Evolutionary conservation across 2,329 filamentous ascomycete species (phyloP).

Genomic region (Pestalotiopsis fici): DNA sequence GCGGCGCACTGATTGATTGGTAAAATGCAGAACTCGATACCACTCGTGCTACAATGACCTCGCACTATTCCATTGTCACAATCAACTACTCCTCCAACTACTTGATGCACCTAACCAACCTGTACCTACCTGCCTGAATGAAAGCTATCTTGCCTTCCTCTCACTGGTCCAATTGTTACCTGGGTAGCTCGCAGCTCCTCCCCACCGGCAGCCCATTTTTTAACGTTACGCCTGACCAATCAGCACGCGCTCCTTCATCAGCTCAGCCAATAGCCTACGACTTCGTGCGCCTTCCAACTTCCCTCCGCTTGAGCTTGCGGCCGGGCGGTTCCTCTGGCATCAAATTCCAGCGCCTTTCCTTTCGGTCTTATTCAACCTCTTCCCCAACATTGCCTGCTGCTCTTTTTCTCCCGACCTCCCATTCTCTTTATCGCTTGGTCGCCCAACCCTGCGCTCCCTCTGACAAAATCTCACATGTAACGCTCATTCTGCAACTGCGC

Average conservation of each 20-base stretch:
- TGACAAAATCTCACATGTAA: not conserved
- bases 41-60: no score
- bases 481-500: not conserved
- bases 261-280: not conserved
- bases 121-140: not conserved
- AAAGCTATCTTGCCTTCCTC: not conserved
- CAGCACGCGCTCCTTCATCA: not conserved
- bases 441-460: no score
- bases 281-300: not conserved
- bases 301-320: not conserved
- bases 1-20: no score
- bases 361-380: not conserved
- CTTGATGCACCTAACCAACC: not conserved
- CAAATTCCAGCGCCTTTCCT: conserved; percentile 1
- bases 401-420: not conserved
- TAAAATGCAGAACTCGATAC: no score
- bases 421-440: not conserved
- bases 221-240: conserved; percentile 4
- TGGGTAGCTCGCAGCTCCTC: not conserved
- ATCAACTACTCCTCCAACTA: not conserved
- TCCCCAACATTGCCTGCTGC: not conserved
- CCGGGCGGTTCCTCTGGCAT: not conserved
- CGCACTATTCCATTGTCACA: no score
- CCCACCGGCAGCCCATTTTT: not conserved
- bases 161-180: not conserved